Evolutionary conservation across 805 yeast genomes (phyloP), one percentile per base, ranked within the genome.

Genomic region (Pachysolen tannophilus): DNA sequence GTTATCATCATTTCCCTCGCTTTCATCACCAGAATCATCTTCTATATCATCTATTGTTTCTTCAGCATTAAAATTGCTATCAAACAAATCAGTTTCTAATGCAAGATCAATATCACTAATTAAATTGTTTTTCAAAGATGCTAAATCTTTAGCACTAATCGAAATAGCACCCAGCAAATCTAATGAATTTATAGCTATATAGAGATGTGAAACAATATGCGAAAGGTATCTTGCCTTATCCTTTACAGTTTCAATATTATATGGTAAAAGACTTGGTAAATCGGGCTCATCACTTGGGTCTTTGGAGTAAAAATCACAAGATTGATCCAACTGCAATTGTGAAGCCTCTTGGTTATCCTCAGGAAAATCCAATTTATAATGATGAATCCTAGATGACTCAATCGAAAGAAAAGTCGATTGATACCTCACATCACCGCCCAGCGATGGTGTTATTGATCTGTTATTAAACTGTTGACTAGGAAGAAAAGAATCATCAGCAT

Each of bases 161-260:
- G 75, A 68, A 16, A 85, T 61, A 6, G 71, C 61, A 2, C 95
- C 90, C 47, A 75, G 80, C 11, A 86, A 61, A 52, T 86, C 95
- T 42, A 80, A 61, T 3, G 92, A 72, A 38, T 73, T 68, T 31
- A 84, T 69, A 8, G 96, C 86, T 37, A 84, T 74, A 53, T 83
- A 83, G 14, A 92, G 55, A 54, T 84, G 86, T 2, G 81, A 70
- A 21, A 88, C 67, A n/a, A 90, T 82, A 49, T 82, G 92, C 29
- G 83, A 69, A 26, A 90, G 61, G 46, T 86, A 87, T 35, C 67
- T 69, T 13, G 84, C 81, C 39, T 78, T 82, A 38, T 82, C 94
- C 23, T 60, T 59, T 11, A 75, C 76, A 1, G 74, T 47, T 53
- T 86, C 97, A 0, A 80, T 71, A 28, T 65, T 60, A 54, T 88